Evolutionary conservation across 768 basidiomycete species (phyloP).

Genomic region (Mycena galopus): DNA sequence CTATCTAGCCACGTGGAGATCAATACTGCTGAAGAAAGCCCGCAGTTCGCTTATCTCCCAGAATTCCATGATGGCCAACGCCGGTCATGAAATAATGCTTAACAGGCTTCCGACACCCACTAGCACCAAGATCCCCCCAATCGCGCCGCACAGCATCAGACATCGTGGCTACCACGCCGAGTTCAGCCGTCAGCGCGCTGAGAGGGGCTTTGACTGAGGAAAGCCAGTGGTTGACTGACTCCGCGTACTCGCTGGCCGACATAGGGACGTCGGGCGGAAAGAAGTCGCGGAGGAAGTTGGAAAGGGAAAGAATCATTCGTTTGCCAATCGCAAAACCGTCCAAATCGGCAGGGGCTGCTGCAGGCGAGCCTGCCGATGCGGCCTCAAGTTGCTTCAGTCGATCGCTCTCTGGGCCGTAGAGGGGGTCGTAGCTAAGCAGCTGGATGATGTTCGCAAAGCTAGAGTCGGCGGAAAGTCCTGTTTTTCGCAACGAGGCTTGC

Average conservation of each 20-base stretch:
- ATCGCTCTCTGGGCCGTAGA: not conserved
- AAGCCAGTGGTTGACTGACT: not conserved
- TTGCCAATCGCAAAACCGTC: not conserved
- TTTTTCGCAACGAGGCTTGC: not conserved
- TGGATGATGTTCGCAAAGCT: not conserved
- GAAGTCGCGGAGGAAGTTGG: not conserved
- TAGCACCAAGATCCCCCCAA: not conserved
- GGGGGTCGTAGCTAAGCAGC: not conserved
- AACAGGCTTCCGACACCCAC: not conserved
- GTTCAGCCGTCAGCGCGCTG: not conserved
- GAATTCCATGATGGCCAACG: not conserved
- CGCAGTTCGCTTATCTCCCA: not conserved
- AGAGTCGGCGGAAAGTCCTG: not conserved
- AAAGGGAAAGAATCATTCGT: not conserved
- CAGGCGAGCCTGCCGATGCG: not conserved
- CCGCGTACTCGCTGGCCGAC: not conserved
- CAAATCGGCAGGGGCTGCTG: not conserved
- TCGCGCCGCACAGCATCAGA: not conserved
- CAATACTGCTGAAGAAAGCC: not conserved
- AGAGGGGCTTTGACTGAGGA: not conserved
- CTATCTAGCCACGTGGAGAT: no score
- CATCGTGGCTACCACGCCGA: not conserved
- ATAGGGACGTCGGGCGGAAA: not conserved
- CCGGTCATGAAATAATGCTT: not conserved
- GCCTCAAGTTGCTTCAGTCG: not conserved